Conservation (phyloP, 2,329 filamentous ascomycete species). For the Cryoendolithus antarcticus region DNA sequence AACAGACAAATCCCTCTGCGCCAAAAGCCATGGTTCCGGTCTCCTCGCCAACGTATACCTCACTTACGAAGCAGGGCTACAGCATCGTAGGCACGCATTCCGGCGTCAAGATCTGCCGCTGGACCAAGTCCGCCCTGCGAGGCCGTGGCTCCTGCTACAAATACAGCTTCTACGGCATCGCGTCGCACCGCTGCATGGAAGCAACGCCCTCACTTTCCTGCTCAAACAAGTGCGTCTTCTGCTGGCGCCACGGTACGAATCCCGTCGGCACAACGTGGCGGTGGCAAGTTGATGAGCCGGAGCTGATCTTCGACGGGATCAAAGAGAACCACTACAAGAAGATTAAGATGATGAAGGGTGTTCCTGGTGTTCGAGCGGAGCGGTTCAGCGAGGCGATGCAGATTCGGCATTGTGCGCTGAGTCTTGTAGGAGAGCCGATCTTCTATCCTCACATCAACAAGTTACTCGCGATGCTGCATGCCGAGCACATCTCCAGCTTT, state of each 20-base stretch:
- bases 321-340: slow-evolving; percentile 91
- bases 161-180: slow-evolving; percentile 92
- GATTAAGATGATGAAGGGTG: slow-evolving; percentile 91
- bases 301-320: slow-evolving; percentile 79
- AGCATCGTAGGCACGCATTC: slow-evolving; percentile 90
- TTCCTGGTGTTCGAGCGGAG: slow-evolving; percentile 84
- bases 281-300: slow-evolving; percentile 85
- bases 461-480: slow-evolving; percentile 71
- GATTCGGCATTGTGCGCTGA: slow-evolving; percentile 85
- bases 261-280: slow-evolving; percentile 94
- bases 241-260: slow-evolving; percentile 96
- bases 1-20: slow-evolving; percentile 24
- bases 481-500: slow-evolving; percentile 81
- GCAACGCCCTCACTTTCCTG: slow-evolving; percentile 90
- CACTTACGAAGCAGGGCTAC: slow-evolving; percentile 93
- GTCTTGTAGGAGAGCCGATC: slow-evolving; percentile 91
- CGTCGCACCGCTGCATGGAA: slow-evolving; percentile 96
- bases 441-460: slow-evolving; percentile 98
- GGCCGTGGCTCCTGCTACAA: slow-evolving; percentile 96
- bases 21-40: slow-evolving; percentile 91
- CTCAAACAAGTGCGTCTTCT: slow-evolving; percentile 98
- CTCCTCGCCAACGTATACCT: slow-evolving; percentile 73
- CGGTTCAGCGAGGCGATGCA: slow-evolving; percentile 85
- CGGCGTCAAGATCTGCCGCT: slow-evolving; percentile 94
- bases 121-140: slow-evolving; percentile 93